Conservation (phyloP, 1,284 basidiomycete genomes). For the Mycena citricolor region DNA sequence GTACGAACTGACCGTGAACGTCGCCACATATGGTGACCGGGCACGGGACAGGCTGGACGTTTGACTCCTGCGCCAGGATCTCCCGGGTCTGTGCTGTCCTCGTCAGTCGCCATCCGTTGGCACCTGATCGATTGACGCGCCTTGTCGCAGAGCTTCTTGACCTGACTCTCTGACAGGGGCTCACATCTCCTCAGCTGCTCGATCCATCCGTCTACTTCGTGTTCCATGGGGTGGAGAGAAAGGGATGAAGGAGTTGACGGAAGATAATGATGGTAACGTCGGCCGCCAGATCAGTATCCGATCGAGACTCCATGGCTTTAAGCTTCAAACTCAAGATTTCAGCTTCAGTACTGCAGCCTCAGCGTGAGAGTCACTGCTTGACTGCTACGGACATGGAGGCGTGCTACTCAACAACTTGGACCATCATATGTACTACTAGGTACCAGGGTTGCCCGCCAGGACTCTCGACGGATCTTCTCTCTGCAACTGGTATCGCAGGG, state of each 20-base stretch:
- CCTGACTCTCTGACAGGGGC: constrained; percentile 93
- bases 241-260: constrained; percentile 1
- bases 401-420: no score
- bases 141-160: constrained; percentile 99
- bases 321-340: no score
- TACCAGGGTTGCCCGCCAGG: no score
- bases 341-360: no score
- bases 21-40: constrained; percentile 97
- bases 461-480: no score
- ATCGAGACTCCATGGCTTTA: no score
- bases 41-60: constrained; percentile 97
- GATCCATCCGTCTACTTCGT: constrained; percentile 93
- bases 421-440: no score
- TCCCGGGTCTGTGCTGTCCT: constrained; percentile 77
- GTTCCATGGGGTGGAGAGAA: constrained; percentile 53
- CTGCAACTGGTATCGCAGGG: no score
- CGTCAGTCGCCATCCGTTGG: constrained; percentile 18
- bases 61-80: constrained; percentile 96
- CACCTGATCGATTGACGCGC: constrained; percentile 47
- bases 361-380: no score
- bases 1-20: constrained; percentile 99
- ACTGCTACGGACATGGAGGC: no score
- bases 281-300: no score
- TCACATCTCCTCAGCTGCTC: constrained; percentile 97
- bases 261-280: no score